Conservation (phyloP, 176 grass and related monocot species). For the Poa pratensis region DNA sequence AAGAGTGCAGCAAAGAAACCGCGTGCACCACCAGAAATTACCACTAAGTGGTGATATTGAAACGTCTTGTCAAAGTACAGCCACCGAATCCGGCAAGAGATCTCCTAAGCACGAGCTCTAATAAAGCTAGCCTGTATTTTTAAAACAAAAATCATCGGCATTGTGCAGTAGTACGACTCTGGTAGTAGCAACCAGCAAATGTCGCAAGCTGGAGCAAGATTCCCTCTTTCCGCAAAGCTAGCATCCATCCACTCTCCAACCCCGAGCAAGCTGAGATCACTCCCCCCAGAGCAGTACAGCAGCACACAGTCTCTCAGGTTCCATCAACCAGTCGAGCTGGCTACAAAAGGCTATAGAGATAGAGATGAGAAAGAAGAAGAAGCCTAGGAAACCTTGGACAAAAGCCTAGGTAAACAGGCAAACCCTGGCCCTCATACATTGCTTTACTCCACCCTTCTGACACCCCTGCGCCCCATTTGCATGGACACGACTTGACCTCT, state of each 20-base stretch:
- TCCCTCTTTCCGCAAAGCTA: constrained; percentile 28
- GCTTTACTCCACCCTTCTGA: constrained; percentile 65
- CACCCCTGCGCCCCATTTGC: constrained; percentile 79
- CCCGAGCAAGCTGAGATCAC: neutral
- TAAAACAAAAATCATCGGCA: constrained; percentile 6
- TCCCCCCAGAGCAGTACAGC: constrained; percentile 16
- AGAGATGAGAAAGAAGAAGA: constrained; percentile 12
- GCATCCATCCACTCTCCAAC: neutral
- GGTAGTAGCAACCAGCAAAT: constrained; percentile 18
- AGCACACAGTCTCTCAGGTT: constrained; percentile 45
- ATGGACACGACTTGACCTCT: constrained; percentile 92
- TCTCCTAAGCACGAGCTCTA: constrained; percentile 32
- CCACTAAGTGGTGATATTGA: constrained; percentile 39
- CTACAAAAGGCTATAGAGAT: constrained; percentile 32
- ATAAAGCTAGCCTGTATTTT: constrained; percentile 23
- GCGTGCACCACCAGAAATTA: constrained; percentile 17
- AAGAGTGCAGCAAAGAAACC: constrained; percentile 11
- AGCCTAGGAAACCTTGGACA: constrained; percentile 49
- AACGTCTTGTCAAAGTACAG: constrained; percentile 59
- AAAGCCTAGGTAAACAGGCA: constrained; percentile 55
- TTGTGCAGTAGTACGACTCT: neutral
- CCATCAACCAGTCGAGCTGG: constrained; percentile 38
- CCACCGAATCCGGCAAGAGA: constrained; percentile 44
- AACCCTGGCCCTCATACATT: constrained; percentile 29
- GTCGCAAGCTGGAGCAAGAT: constrained; percentile 39